A percentile compares a stretch with the other conserved stretches of the same genome.
These are phyloP conservation scores for Allium cepa DNA, from an alignment of 106 monocot species.

Conservation along the genomic window DNA sequence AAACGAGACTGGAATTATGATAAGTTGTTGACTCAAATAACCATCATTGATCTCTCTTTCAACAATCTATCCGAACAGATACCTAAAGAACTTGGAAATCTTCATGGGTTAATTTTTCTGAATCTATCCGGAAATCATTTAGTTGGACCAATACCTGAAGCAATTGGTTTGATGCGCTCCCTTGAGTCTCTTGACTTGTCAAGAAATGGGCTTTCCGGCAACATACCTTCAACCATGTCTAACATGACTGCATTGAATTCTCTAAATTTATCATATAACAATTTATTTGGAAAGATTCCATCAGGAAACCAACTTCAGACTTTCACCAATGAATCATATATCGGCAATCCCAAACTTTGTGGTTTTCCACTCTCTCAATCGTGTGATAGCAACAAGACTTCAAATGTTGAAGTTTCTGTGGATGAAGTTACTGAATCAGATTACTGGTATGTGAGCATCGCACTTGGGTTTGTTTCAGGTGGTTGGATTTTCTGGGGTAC, in stretches of 20 bases:
- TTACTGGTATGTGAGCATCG: background rate
- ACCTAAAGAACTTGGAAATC: background rate
- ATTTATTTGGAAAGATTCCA: conserved; percentile 18
- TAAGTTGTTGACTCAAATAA: background rate
- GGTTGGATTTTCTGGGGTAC: background rate
- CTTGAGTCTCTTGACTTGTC: conserved; percentile 26
- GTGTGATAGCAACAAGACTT: background rate
- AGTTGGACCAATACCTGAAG: background rate
- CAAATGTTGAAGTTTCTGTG: background rate
- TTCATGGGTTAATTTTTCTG: background rate
- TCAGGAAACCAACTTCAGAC: conserved; percentile 9
- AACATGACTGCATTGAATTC: background rate
- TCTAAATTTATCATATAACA: conserved; percentile 12
- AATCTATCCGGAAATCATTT: background rate
- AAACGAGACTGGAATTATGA: background rate
- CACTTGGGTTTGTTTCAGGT: conserved; percentile 7
- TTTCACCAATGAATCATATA: conserved; percentile 11
- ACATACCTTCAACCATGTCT: conserved; percentile 17
- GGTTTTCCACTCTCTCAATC: conserved; percentile 2
- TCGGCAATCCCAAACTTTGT: conserved; percentile 19
- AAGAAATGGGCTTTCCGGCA: conserved; percentile 16
- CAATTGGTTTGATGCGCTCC: background rate
- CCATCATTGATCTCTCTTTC: background rate
- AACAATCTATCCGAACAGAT: background rate
- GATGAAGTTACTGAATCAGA: background rate